These are phyloP conservation scores for Metschnikowia shivogae DNA, from an alignment of 805 yeast genomes.

Conservation along the genomic window DNA sequence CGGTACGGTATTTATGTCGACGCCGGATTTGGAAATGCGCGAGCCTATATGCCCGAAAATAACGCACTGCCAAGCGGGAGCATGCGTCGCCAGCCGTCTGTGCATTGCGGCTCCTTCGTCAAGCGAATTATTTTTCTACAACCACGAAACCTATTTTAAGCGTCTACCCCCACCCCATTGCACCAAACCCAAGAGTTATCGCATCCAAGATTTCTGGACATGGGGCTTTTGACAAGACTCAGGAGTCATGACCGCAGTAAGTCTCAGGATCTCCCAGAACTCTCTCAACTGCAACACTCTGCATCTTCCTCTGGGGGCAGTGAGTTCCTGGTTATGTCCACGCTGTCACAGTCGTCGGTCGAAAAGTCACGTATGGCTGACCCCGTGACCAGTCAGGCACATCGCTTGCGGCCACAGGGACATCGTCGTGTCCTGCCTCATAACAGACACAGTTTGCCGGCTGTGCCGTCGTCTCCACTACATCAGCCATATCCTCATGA, in stretches of 20 bases:
- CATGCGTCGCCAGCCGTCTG: neutral
- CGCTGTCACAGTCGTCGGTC: conserved; percentile 27
- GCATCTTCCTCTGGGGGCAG: conserved; percentile 18
- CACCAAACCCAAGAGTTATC: no score
- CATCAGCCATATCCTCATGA: neutral
- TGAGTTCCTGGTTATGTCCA: conserved; percentile 32
- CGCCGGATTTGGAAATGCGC: neutral
- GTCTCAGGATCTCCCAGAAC: neutral
- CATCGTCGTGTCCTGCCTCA: neutral
- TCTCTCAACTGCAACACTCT: neutral
- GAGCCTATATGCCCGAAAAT: neutral
- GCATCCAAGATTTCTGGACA: neutral
- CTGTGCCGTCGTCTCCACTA: neutral
- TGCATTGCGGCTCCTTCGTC: neutral
- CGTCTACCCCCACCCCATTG: no score
- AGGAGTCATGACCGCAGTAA: conserved; percentile 10
- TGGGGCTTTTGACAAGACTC: conserved; percentile 22
- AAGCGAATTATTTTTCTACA: neutral
- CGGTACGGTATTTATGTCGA: neutral
- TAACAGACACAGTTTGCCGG: conserved; percentile 8
- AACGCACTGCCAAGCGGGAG: neutral
- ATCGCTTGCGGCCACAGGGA: neutral
- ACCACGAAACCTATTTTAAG: neutral
- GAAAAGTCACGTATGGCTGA: conserved; percentile 3
- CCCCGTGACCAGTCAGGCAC: neutral